Evolutionary conservation across 331 rosid species (phyloP), one percentile per base, ranked within the genome.

Genomic region (Arachis monticola): DNA sequence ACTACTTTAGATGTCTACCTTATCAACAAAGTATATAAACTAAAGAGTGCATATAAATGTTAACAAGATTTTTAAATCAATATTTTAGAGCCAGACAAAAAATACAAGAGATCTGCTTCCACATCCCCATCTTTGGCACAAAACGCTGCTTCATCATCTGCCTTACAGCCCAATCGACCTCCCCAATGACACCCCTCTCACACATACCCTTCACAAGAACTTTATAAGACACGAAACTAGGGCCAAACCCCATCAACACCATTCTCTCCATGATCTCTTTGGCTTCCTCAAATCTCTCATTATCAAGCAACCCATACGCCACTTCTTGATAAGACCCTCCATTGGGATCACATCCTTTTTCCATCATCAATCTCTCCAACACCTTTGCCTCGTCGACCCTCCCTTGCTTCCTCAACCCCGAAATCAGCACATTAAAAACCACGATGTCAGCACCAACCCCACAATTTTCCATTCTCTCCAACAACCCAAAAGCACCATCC

Each of bases 321-420:
- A 88, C 90, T 81, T 87, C 95, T 60, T 91, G 91, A 79, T 91
- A 91, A 64, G 96, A 77, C 42, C 88, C 87, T 2, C 68, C 85
- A 83, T 87, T 87, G 1, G 98, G 98, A 12, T 63, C 48, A 74
- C 92, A 92, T 17, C 98, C 98, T 60, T 78, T 91, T 32, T 78
- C 77, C 88, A 82, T 72, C 98, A 93, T 76, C 97, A 93, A 88
- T 50, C 84, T 73, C 64, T 84, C 85, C 73, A 90, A 79, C 45
- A 89, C 74, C 72, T 58, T 84, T 6, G 82, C 97, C 55, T 89
- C 93, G 35, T 88, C 92, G 46, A 87, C 84, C 53, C 67, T 87
- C 77, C 88, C 81, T 30, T 67, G 78, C 50, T 76, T 91, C 81
- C 92, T 71, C 40, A 88, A 85, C 86, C 98, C 98, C 0, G 83